Conservation (phyloP, 1,139 yeast species). For the Candida tetrigidarum region DNA sequence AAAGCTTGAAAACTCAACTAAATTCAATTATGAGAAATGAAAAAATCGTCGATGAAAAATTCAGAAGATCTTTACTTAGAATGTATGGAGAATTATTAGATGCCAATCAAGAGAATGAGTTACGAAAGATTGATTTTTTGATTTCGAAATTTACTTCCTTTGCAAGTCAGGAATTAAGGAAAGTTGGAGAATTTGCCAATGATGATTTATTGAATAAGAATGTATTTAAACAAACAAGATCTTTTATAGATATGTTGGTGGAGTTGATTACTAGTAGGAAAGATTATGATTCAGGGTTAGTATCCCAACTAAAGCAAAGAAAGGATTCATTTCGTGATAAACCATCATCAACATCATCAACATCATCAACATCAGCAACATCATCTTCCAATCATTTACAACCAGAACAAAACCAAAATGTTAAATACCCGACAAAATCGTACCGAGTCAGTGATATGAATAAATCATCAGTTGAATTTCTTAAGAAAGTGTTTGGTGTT, state of each 20-base stretch:
- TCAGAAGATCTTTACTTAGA: conserved; percentile 53
- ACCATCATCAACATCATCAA: conserved; percentile 30
- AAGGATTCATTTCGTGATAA: conserved; percentile 30
- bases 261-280: conserved; percentile 49
- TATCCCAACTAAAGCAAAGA: conserved; percentile 37
- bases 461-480: conserved; percentile 35
- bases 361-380: conserved; percentile 32
- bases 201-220: conserved; percentile 45
- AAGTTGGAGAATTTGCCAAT: conserved; percentile 43
- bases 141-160: conserved; percentile 67
- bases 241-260: conserved; percentile 60
- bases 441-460: conserved; percentile 56
- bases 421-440: conserved; percentile 45
- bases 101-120: conserved; percentile 46
- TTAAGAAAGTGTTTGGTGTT: conserved; percentile 45
- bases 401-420: conserved; percentile 18
- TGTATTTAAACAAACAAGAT: conserved; percentile 59
- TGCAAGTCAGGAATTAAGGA: conserved; percentile 65
- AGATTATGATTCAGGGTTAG: conserved; percentile 42
- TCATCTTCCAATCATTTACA: conserved; percentile 6
- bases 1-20: conserved; percentile 52
- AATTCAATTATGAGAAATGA: conserved; percentile 58
- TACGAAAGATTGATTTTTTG: conserved; percentile 56
- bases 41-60: conserved; percentile 40
- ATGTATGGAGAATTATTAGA: conserved; percentile 66